These are phyloP conservation scores for Ceratocystis albifundus DNA, from an alignment of 2,329 filamentous ascomycete species.

Conservation along the genomic window DNA sequence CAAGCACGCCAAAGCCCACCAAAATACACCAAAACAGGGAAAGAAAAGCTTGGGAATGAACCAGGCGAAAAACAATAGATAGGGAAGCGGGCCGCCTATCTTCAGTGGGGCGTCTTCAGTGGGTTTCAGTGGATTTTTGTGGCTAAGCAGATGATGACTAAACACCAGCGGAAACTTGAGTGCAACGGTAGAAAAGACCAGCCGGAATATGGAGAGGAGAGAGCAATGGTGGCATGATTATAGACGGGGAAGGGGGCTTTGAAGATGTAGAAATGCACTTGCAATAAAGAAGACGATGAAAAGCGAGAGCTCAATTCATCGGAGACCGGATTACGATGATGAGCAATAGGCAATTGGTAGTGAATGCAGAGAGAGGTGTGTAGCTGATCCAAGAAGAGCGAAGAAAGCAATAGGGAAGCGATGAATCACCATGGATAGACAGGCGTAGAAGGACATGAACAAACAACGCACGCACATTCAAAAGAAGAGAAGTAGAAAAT, in stretches of 20 bases:
- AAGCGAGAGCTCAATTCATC: not conserved
- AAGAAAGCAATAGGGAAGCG: not conserved
- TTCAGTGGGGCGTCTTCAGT: not conserved
- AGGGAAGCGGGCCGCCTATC: not conserved
- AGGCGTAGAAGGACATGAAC: not conserved
- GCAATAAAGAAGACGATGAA: not conserved
- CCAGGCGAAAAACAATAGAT: not conserved
- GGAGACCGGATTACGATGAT: not conserved
- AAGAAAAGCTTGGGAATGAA: not conserved
- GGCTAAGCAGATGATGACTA: constrained; percentile 6
- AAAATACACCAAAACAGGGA: not conserved
- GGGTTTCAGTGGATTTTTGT: not conserved
- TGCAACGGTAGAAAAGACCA: not conserved
- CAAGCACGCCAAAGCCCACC: not conserved
- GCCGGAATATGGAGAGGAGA: not conserved
- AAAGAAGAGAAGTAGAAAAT: not conserved
- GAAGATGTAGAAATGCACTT: not conserved
- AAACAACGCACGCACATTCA: not conserved
- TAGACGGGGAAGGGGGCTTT: not conserved
- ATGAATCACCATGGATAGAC: not conserved
- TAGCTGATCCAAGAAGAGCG: no score
- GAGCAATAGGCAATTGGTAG: not conserved
- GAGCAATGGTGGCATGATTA: not conserved
- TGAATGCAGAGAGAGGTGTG: not conserved
- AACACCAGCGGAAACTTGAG: not conserved